Base-by-base conservation (phyloP, 2,329 filamentous ascomycete species). In the Fusarium longipes region DNA sequence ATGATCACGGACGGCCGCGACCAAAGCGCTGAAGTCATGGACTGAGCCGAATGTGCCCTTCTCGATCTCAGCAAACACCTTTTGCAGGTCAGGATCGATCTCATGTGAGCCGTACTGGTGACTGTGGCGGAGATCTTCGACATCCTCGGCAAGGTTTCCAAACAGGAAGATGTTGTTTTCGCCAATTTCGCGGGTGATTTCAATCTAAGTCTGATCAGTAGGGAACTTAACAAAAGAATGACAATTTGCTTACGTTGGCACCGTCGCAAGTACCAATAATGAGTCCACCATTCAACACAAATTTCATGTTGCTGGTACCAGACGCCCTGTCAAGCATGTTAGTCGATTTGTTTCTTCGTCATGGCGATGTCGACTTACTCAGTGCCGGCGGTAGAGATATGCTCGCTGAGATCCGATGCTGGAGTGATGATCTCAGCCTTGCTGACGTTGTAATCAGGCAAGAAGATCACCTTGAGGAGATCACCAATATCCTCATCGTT, bases 241-340 rank as follows among this genome's bases (percentile, higher is more conserved):
- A 7, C n/a, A n/a, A 11, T 44, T 35, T 53, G 25, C 57, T 53
- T 61, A 61, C 57, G 76, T 99, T 99, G 67, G 96, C 96, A 76
- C 96, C 96, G 75, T 99, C 96, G 77, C 95, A 97, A 20, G 96
- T 99, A 73, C 96, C 96, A 72, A 99, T 99, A 75, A 99, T 97
- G 64, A 99, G 84, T 67, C 96, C 96, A 68, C 96, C 96, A 74
- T 98, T 99, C 75, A 99, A 86, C 15, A 97, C 96, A 79, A 99
- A 99, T 81, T 99, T 99, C 96, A 99, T 99, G 87, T 99, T 99
- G 75, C 93, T 97, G 14, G 93, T 97, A 66, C 95, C 95, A 67
- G 87, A 89, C 20, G 88, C 88, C 38, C 57, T 86, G 47, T 10
- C 22, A 7, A 24, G 18, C 15, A 27, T 54, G 48, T 69, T 42